Conservation (phyloP, 129 eudicot species). For the Arctium lappa region DNA sequence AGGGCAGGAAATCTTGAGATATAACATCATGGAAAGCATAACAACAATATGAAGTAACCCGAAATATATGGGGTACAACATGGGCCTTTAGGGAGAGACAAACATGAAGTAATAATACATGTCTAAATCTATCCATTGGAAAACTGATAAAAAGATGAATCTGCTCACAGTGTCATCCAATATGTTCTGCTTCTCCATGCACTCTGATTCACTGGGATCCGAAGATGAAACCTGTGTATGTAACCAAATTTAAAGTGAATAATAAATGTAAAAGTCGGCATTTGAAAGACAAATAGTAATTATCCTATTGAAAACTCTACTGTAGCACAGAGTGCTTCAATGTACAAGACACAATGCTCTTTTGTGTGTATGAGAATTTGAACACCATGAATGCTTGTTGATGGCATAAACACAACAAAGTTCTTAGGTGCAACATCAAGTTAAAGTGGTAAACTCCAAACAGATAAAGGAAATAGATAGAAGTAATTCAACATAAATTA, state of each 20-base stretch:
- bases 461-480: not conserved
- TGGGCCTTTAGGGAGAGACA: not conserved
- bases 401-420: not conserved
- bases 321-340: not conserved
- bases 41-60: not conserved
- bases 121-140: not conserved
- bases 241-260: not conserved
- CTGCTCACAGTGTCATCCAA: constrained; percentile 16
- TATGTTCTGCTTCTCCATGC: constrained; percentile 1
- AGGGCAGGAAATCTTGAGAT: not conserved
- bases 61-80: not conserved
- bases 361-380: too few relatives aligned
- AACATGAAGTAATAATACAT: not conserved
- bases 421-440: not conserved
- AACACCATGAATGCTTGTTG: not conserved
- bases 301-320: not conserved
- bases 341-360: not conserved
- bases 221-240: constrained; percentile 4
- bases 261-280: not conserved
- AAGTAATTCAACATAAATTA: not conserved
- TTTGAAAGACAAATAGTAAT: not conserved
- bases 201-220: constrained; percentile 7
- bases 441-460: too few relatives aligned
- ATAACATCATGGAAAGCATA: not conserved
- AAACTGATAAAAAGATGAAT: not conserved